Evolutionary conservation across 805 yeast genomes (phyloP), one percentile per base, ranked within the genome.

Genomic region (Ogataea naganishii): DNA sequence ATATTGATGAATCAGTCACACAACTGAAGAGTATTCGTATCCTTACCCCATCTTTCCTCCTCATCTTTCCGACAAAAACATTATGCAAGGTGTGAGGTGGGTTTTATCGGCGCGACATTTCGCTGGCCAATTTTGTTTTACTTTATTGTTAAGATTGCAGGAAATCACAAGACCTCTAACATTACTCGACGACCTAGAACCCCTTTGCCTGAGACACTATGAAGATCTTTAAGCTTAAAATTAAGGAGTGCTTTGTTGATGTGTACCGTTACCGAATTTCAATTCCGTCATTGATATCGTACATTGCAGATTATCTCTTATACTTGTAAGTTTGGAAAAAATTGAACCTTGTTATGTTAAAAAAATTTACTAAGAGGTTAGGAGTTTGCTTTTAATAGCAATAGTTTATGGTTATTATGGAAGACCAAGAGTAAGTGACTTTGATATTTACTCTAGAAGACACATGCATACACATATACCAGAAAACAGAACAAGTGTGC

Each of bases 351-450:
- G 5, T 21, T 13, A 12, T n/a, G 7, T 20, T 15, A 20, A 12
- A 14, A 15, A 13, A 6, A 4, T 5, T 18, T 9, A 4, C 15
- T 6, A 24, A 15, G 25, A 9, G 11, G 14, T 2, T 27, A 37
- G 43, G 2, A 15, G 38, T 2, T 30, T 60, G 1, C 29, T 54
- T 6, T 20, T 47, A 3, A 21, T 40, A 3, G 46, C 49, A 7
- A 38, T 56, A 10, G 18, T 49, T 9, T 62, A 52, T 41, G 64
- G 69, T 11, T 15, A 46, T 2, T 32, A 41, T 7, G 41, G 47
- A 2, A 46, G 52, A 1, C 72, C 72, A 4, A 42, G 61, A 17
- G 52, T 44, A 16, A 58, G 58, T 27, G 69, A 65, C 30, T 66
- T 67, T 36, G 57, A 53, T 39, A 27, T 61, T 1, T 30, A 27